Evolutionary conservation across 2,329 filamentous ascomycete species (phyloP).

Genomic region (Colletotrichum eremochloae): DNA sequence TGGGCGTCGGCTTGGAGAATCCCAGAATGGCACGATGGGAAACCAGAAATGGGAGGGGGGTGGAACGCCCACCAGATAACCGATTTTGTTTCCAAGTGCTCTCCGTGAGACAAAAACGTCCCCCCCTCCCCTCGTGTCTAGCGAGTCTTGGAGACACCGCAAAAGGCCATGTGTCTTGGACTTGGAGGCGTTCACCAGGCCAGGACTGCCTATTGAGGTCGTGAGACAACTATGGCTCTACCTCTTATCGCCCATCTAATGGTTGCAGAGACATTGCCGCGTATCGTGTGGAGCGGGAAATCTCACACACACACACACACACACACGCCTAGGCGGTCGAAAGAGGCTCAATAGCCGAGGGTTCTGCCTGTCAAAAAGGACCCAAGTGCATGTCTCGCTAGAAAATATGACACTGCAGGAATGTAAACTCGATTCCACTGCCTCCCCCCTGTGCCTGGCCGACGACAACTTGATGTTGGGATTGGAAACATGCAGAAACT

Average conservation of each 20-base stretch:
- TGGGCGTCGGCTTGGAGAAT: not conserved
- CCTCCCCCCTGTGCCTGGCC: not conserved
- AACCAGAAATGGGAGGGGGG: too few species aligned
- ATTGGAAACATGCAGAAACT: not conserved
- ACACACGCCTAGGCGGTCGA: not conserved
- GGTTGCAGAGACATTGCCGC: conserved; percentile 13
- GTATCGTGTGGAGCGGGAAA: not conserved
- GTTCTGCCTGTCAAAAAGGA: not conserved
- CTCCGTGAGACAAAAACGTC: conserved; percentile 2
- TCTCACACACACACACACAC: not conserved
- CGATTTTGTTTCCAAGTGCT: not conserved
- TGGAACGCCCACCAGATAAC: not conserved
- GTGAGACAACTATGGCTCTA: conserved; percentile 15
- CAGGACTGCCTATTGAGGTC: not conserved
- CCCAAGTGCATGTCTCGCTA: conserved; percentile 15
- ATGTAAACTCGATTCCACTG: not conserved
- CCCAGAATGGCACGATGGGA: not conserved
- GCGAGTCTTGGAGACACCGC: not conserved
- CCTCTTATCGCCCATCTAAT: conserved; percentile 8
- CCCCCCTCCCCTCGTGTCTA: not conserved
- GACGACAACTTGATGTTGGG: not conserved
- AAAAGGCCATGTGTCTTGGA: not conserved
- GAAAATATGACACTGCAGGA: conserved; percentile 14
- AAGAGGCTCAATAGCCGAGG: conserved; percentile 30
- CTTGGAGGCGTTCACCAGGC: not conserved